Conservation (phyloP, 208 protist species). For the Acanthamoeba pearcei region DNA sequence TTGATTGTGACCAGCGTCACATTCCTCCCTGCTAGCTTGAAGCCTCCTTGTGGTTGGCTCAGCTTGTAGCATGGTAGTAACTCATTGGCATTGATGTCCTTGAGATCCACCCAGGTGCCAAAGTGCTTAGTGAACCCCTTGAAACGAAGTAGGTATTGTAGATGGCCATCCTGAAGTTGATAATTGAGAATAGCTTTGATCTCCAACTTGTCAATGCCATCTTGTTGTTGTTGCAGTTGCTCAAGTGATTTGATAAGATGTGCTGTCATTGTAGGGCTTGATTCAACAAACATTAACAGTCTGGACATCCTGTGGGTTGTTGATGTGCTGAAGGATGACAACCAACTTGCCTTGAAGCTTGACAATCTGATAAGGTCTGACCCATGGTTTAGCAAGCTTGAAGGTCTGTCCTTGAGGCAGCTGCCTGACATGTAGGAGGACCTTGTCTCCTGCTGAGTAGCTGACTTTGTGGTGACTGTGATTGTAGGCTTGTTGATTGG, state of each 20-base stretch:
- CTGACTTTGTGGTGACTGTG: not conserved
- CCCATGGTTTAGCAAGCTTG: constrained; percentile 15
- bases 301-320: not conserved
- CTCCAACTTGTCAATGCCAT: not conserved
- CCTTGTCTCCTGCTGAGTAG: not conserved
- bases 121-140: not conserved
- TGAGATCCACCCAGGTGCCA: not conserved
- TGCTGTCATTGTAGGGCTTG: constrained; percentile 5
- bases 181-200: not conserved
- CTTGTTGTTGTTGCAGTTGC: not conserved
- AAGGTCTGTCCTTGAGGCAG: not conserved
- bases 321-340: not conserved
- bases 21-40: not conserved
- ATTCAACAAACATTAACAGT: not conserved
- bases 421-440: not conserved
- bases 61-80: not conserved
- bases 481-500: not conserved
- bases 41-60: not conserved
- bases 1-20: not conserved
- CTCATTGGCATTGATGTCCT: not conserved
- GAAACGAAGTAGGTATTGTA: not conserved
- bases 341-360: not conserved
- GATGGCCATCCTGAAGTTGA: not conserved
- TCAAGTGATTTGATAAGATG: not conserved
- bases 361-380: not conserved